Evolutionary conservation across 75 land plant species (phyloP).

Genomic region (Pinus tabuliformis): DNA sequence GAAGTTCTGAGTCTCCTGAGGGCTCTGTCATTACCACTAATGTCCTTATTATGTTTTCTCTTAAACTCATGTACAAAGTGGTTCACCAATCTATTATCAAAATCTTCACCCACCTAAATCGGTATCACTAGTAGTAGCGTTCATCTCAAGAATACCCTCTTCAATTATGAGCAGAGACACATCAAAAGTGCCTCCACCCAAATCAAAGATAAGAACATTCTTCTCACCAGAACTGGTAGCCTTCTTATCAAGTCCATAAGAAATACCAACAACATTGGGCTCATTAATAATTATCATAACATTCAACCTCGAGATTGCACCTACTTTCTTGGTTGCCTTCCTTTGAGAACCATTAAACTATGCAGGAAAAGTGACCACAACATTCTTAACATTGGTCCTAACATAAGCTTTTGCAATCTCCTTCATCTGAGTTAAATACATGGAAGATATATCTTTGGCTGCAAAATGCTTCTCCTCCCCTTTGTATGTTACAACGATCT

Average conservation of each 20-base stretch:
- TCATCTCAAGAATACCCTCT: conserved; percentile 30
- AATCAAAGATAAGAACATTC: conserved; percentile 48
- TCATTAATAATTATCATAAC: conserved; percentile 50
- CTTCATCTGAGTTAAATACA: conserved; percentile 46
- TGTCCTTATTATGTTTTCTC: too few species aligned
- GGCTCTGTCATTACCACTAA: too few species aligned
- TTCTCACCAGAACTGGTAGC: conserved; percentile 36
- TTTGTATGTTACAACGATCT: conserved; percentile 35
- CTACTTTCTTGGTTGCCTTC: conserved; percentile 55
- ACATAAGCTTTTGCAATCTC: conserved; percentile 43
- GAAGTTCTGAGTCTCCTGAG: too few species aligned
- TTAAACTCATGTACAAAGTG: too few species aligned
- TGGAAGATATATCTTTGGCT: conserved; percentile 53
- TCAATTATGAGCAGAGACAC: conserved; percentile 51
- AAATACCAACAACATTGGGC: conserved; percentile 63
- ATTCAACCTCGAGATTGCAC: conserved; percentile 32
- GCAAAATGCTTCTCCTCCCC: conserved; percentile 44
- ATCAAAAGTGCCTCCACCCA: conserved; percentile 39
- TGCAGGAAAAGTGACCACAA: conserved; percentile 49
- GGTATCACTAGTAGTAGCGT: too few species aligned
- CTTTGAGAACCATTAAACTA: conserved; percentile 52
- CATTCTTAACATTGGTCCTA: conserved; percentile 35
- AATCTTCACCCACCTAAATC: too few species aligned
- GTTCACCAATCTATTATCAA: too few species aligned
- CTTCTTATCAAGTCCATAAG: conserved; percentile 64